These are phyloP conservation scores for Citrullus colocynthis DNA, from an alignment of 306 rosid genomes.

Conservation along the genomic window DNA sequence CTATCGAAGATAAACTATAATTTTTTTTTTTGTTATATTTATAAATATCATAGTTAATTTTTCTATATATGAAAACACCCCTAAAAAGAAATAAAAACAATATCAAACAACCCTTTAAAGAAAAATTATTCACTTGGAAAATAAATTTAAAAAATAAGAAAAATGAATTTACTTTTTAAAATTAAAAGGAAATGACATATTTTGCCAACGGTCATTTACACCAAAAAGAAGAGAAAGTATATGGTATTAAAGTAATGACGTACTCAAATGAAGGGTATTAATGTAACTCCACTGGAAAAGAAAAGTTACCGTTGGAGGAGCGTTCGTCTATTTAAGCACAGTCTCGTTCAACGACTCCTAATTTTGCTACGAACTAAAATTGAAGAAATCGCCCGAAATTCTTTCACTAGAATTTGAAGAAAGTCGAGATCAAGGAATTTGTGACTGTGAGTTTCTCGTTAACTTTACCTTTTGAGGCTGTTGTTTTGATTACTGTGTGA, in stretches of 20 bases:
- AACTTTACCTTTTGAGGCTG: background rate
- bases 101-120: too few species aligned
- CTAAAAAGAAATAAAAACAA: too few species aligned
- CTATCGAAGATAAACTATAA: too few species aligned
- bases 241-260: background rate
- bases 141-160: background rate
- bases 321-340: background rate
- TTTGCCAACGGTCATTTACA: background rate
- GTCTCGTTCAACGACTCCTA: background rate
- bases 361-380: background rate
- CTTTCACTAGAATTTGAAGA: background rate
- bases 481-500: background rate
- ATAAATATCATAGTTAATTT: too few species aligned
- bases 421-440: background rate
- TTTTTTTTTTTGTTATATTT: too few species aligned
- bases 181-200: background rate
- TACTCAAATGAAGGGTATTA: background rate
- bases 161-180: background rate
- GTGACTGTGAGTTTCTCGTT: background rate
- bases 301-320: conserved; percentile 5
- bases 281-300: background rate
- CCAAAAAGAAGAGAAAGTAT: background rate
- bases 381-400: background rate
- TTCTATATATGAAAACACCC: too few species aligned
- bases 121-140: background rate